Evolutionary conservation across 2,329 filamentous ascomycete genomes (phyloP).

Genomic region (Calonectria naviculata): DNA sequence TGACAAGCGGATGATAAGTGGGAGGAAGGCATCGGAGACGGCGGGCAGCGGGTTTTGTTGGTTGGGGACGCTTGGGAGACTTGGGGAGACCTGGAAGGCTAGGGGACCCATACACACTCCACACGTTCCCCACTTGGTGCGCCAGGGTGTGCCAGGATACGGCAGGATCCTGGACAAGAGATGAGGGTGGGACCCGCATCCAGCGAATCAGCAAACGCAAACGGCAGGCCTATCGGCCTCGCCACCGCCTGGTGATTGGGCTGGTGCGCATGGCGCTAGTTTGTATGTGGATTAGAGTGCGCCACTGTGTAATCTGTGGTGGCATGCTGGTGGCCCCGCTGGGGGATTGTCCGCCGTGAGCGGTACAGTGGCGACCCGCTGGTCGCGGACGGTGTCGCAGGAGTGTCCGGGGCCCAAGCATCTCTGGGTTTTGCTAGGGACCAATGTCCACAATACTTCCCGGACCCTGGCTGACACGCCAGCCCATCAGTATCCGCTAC

Average conservation of each 20-base stretch:
- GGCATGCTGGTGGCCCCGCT: slow-evolving; percentile 37
- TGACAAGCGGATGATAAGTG: slow-evolving; percentile 39
- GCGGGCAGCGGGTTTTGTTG: slow-evolving; percentile 46
- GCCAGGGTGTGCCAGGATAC: slow-evolving; percentile 6
- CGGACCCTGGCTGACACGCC: slow-evolving; percentile 21
- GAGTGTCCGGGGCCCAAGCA: slow-evolving; percentile 29
- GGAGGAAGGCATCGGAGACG: slow-evolving; percentile 39
- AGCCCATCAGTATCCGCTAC: slow-evolving; percentile 33
- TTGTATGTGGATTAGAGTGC: slow-evolving; percentile 32
- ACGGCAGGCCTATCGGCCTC: slow-evolving; percentile 38
- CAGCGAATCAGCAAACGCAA: slow-evolving; percentile 44
- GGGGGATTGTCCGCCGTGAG: slow-evolving; percentile 27
- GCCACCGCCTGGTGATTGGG: slow-evolving; percentile 49
- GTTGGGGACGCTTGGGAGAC: slow-evolving; percentile 40
- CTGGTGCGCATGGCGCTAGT: slow-evolving; percentile 33
- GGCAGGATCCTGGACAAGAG: slow-evolving; percentile 34
- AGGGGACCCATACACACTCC: slow-evolving; percentile 23
- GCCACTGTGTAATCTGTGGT: slow-evolving; percentile 44
- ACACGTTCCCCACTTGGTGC: slow-evolving; percentile 24
- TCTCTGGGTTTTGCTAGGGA: slow-evolving; percentile 32
- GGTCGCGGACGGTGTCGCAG: slow-evolving; percentile 30
- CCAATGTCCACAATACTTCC: slow-evolving; percentile 32
- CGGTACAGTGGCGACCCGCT: slow-evolving; percentile 34
- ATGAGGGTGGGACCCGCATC: slow-evolving; percentile 34
- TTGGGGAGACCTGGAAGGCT: slow-evolving; percentile 14